These are phyloP conservation scores for Avicennia marina DNA, from an alignment of 257 asterid genomes.

Conservation along the genomic window DNA sequence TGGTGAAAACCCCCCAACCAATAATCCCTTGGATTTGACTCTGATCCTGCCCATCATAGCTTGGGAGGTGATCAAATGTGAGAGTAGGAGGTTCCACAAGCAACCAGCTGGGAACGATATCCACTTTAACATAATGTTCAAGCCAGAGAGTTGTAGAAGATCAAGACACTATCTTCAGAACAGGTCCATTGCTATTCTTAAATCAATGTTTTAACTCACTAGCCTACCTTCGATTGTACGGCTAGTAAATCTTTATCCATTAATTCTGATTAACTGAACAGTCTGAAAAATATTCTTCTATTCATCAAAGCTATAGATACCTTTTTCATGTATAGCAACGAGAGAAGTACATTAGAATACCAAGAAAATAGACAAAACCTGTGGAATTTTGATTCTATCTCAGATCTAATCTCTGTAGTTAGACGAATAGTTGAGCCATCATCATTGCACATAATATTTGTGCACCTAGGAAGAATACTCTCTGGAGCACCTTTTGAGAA, in stretches of 20 bases:
- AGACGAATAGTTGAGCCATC: slow-evolving; percentile 80
- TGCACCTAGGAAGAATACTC: slow-evolving; percentile 87
- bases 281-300: no score
- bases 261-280: no score
- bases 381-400: slow-evolving; percentile 71
- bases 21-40: no score
- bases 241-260: no score
- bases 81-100: neutral
- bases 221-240: no score
- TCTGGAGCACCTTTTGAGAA: slow-evolving; percentile 99
- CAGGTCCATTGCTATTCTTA: neutral
- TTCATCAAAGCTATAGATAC: no score
- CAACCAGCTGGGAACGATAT: neutral
- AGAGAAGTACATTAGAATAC: slow-evolving; percentile 2
- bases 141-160: neutral
- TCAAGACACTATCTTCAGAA: neutral
- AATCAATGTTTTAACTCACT: no score
- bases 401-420: slow-evolving; percentile 70
- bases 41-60: no score
- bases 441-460: slow-evolving; percentile 79
- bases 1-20: no score
- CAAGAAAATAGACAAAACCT: slow-evolving; percentile 38
- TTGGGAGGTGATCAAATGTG: neutral
- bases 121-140: neutral
- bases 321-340: neutral